Percentiles rank a stretch among this genome's conserved stretches.
Conservation (phyloP, 2,329 filamentous ascomycete genomes). For the Onygena corvina region DNA sequence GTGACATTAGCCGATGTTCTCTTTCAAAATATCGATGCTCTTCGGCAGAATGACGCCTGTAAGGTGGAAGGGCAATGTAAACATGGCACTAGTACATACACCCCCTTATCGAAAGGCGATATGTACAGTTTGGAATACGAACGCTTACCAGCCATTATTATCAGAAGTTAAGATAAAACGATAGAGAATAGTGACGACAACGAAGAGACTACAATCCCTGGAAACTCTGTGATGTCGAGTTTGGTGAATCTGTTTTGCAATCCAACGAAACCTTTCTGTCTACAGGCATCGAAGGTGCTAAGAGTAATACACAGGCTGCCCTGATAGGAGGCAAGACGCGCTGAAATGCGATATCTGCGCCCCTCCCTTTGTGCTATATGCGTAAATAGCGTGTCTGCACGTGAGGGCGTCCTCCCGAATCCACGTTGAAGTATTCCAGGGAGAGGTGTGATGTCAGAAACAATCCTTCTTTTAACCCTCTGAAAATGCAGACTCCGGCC, state of each 20-base stretch:
- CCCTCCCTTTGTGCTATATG: slow-evolving; percentile 9
- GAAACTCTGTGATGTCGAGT: slow-evolving; percentile 9
- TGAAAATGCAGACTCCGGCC: no score
- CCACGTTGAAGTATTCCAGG: not conserved
- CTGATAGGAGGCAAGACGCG: slow-evolving; percentile 23
- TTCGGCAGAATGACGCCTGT: not conserved
- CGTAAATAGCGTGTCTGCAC: not conserved
- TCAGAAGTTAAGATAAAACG: slow-evolving; percentile 18
- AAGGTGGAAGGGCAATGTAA: no score
- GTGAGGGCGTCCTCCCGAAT: not conserved
- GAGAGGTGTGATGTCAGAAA: no score
- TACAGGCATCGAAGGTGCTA: slow-evolving; percentile 31
- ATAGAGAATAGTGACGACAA: slow-evolving; percentile 15
- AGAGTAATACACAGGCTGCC: slow-evolving; percentile 29
- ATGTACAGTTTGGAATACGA: slow-evolving; percentile 22
- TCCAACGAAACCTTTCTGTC: slow-evolving; percentile 20
- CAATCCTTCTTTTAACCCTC: no score
- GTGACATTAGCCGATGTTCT: slow-evolving; percentile 13
- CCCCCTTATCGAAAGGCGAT: not conserved
- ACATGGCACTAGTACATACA: no score
- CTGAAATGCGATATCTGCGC: slow-evolving; percentile 21
- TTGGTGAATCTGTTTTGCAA: slow-evolving; percentile 14
- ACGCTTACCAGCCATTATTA: slow-evolving; percentile 51
- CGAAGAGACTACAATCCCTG: slow-evolving; percentile 30
- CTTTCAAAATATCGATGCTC: not conserved